phyloP scores from a whole-genome alignment of 345 rosid species.

The Ceriops tagal region DNA sequence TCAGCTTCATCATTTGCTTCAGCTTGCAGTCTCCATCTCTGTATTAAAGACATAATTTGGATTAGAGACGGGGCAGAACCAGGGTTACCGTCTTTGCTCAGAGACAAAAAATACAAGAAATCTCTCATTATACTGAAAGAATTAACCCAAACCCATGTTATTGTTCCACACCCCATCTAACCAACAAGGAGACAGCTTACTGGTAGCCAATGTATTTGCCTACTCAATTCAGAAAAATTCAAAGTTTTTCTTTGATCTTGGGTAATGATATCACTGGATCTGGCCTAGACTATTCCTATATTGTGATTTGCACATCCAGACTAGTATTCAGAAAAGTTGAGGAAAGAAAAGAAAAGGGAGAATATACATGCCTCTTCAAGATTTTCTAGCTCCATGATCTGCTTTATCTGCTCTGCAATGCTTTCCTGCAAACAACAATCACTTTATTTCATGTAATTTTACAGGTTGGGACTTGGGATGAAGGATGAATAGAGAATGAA shows the following conservation, averaged over 20 bases:
- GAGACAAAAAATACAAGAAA: no score
- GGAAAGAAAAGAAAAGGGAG: background rate
- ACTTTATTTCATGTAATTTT: slow-evolving; percentile 6
- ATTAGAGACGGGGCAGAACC: no score
- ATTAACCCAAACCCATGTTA: no score
- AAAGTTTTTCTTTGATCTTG: background rate
- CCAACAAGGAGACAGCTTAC: no score
- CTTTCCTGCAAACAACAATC: slow-evolving; percentile 52
- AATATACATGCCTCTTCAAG: slow-evolving; percentile 72
- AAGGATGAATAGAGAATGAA: slow-evolving; percentile 6
- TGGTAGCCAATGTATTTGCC: background rate
- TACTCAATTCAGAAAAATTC: background rate
- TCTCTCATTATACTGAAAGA: no score
- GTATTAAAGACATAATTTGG: slow-evolving; percentile 10
- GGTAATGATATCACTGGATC: background rate
- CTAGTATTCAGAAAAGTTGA: background rate
- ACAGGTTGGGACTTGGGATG: background rate
- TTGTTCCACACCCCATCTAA: no score
- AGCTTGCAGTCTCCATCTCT: slow-evolving; percentile 90
- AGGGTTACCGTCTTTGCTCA: no score
- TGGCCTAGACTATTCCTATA: no score
- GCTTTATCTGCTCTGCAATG: slow-evolving; percentile 75
- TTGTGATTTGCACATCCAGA: background rate
- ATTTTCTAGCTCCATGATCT: slow-evolving; percentile 91
- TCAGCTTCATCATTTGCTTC: slow-evolving; percentile 97